Evolutionary conservation across 2,329 filamentous ascomycete genomes (phyloP).

Genomic region (Chrysoporthe deuterocubensis): DNA sequence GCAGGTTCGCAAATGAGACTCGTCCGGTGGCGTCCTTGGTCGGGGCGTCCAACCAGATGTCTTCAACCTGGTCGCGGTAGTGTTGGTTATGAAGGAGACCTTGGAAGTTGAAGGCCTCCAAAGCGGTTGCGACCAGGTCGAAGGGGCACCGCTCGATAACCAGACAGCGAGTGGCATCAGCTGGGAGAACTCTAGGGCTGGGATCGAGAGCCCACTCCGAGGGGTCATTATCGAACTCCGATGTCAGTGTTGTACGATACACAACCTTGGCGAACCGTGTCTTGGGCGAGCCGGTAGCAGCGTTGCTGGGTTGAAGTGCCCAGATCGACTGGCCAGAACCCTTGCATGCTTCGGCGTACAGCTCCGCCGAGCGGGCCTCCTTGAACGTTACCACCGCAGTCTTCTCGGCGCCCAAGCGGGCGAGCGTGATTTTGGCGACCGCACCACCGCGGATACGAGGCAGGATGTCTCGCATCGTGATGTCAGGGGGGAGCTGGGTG

Average conservation of each 20-base stretch:
- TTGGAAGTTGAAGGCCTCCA: not conserved
- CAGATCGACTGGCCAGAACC: not conserved
- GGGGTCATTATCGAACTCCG: not conserved
- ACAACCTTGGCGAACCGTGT: not conserved
- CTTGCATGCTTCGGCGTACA: not conserved
- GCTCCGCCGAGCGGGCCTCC: not conserved
- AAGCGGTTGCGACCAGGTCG: not conserved
- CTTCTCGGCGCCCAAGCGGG: not conserved
- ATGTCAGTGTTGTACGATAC: not conserved
- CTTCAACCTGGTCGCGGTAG: slow-evolving; percentile 21
- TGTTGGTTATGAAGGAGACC: slow-evolving; percentile 1
- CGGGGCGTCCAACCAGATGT: slow-evolving; percentile 19
- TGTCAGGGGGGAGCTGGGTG: not conserved
- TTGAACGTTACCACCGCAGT: slow-evolving; percentile 18
- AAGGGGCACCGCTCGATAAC: not conserved
- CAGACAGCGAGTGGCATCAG: slow-evolving; percentile 13
- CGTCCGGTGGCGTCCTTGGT: not conserved
- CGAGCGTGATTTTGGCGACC: not conserved
- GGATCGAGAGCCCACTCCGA: not conserved
- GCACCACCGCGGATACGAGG: slow-evolving; percentile 15
- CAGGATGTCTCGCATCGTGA: slow-evolving; percentile 12
- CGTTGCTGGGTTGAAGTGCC: not conserved
- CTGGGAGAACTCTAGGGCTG: not conserved
- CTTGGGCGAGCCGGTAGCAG: not conserved
- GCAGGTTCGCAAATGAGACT: not conserved